These are phyloP conservation scores for Diaporthe capsici DNA, from an alignment of 2,329 filamentous ascomycete species.

Conservation along the genomic window DNA sequence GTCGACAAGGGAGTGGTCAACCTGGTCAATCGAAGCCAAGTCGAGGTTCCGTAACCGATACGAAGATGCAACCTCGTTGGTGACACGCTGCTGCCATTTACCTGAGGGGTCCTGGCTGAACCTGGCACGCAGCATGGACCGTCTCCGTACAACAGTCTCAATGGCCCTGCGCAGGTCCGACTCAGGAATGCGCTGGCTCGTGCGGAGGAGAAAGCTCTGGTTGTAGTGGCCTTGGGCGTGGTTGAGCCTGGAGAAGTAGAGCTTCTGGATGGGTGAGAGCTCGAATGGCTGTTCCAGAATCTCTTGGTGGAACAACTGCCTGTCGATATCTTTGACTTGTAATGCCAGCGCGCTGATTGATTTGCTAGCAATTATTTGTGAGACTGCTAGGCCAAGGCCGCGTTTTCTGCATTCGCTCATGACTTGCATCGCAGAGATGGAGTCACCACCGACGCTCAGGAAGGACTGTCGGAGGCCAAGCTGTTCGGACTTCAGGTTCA, in stretches of 20 bases:
- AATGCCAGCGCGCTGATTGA: slow-evolving; percentile 42
- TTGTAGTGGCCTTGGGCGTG: slow-evolving; percentile 53
- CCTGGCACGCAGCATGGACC: slow-evolving; percentile 54
- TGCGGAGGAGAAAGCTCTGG: slow-evolving; percentile 57
- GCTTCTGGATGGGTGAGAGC: slow-evolving; percentile 59
- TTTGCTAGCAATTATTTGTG: slow-evolving; percentile 56
- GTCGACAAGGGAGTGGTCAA: slow-evolving; percentile 42
- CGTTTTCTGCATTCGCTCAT: slow-evolving; percentile 57
- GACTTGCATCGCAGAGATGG: slow-evolving; percentile 62
- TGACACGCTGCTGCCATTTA: slow-evolving; percentile 46
- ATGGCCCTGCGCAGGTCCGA: slow-evolving; percentile 44
- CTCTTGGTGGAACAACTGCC: slow-evolving; percentile 37
- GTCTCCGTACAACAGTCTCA: slow-evolving; percentile 46
- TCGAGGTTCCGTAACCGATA: slow-evolving; percentile 40
- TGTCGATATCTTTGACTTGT: slow-evolving; percentile 12
- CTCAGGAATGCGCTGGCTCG: slow-evolving; percentile 44
- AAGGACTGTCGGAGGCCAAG: slow-evolving; percentile 62
- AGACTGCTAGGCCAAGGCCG: slow-evolving; percentile 56
- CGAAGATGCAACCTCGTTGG: slow-evolving; percentile 39
- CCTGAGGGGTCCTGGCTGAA: slow-evolving; percentile 46
- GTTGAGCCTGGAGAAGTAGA: slow-evolving; percentile 55
- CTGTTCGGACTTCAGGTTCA: slow-evolving; percentile 43
- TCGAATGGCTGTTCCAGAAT: slow-evolving; percentile 51
- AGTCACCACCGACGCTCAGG: slow-evolving; percentile 64
- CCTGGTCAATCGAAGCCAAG: slow-evolving; percentile 34